Evolutionary conservation across 2,329 filamentous ascomycete genomes (phyloP), one percentile per base, ranked within the genome.

Genomic region (Macrophomina tecta): DNA sequence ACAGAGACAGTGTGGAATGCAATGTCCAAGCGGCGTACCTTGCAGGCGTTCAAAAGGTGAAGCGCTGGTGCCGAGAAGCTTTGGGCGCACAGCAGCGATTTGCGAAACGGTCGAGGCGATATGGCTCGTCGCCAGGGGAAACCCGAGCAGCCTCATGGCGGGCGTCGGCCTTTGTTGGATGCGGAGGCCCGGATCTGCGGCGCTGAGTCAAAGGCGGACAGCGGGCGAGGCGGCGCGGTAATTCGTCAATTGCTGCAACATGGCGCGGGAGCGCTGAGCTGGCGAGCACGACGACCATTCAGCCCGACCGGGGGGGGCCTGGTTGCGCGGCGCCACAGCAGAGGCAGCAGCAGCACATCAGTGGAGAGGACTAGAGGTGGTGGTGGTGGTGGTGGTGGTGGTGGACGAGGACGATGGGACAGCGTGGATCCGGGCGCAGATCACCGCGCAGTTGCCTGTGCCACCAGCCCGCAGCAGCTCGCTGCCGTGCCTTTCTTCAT

Each of bases 401-500:
- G 51, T 48, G 23, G 51, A 51, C 40, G n/a, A 49, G 53, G 32
- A 55, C 23, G 28, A 28, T 14, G 42, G 42, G n/a, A 38, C 48
- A 42, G 64, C 45, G 52, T 51, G 64, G 49, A 56, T 49, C 51
- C 40, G 23, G 23, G 23, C 23, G 51, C 45, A 46, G 49, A 55
- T 58, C 40, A 53, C 52, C 12, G 42, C 52, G 51, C 28, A 28
- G 52, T 36, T 12, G 51, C n/a, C 34, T 56, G 34, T 34, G 52
- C 52, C 38, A 36, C 42, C 55, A 60, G 55, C 55, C 55, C 55
- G 28, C 55, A 60, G 5, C 42, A 46, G 4, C 18, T 18, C 56
- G 42, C 49, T 66, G 64, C 55, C 64, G 64, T 62, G 55, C 55
- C 55, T 66, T 66, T 66, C 64, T 61, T 62, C 55, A 66, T 51